Evolutionary conservation across 2,329 filamentous ascomycete species (phyloP).

Genomic region (Beauveria pseudobassiana): DNA sequence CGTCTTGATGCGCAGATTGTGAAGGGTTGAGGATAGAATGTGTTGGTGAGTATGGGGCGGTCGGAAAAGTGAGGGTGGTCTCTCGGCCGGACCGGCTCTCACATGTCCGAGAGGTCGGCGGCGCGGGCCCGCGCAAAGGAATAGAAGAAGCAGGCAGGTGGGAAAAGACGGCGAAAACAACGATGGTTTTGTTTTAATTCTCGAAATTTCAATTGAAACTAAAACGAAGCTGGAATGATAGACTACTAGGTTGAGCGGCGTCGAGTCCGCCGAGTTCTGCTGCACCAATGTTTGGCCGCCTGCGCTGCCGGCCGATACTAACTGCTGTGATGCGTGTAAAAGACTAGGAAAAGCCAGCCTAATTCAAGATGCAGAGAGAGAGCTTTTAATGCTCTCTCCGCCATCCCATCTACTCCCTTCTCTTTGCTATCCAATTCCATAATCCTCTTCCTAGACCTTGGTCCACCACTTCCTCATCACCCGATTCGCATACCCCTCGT

Average conservation of each 20-base stretch:
- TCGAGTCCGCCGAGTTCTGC: constrained; percentile 59
- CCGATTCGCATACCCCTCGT: constrained; percentile 43
- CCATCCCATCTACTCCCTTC: too few species aligned
- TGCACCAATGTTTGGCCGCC: constrained; percentile 37
- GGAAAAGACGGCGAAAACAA: too few species aligned
- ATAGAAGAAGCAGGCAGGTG: too few species aligned
- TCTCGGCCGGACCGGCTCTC: background rate
- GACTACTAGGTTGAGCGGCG: constrained; percentile 42
- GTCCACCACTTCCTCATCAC: constrained; percentile 43
- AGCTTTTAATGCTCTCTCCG: too few species aligned
- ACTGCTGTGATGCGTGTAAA: background rate
- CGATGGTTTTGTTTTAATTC: too few species aligned
- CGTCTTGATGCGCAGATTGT: too few species aligned
- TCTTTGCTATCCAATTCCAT: too few species aligned
- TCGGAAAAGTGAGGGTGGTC: background rate
- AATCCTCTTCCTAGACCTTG: background rate
- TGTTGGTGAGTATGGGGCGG: background rate
- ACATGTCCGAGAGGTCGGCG: background rate
- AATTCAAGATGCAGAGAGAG: too few species aligned
- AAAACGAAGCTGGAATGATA: background rate
- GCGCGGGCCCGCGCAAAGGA: background rate
- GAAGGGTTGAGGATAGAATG: too few species aligned
- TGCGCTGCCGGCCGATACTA: background rate
- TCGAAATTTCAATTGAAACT: too few species aligned
- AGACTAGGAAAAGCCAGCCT: too few species aligned